Evolutionary conservation across 495 filamentous ascomycete genomes (phyloP).

Genomic region (Amorphotheca resinae): DNA sequence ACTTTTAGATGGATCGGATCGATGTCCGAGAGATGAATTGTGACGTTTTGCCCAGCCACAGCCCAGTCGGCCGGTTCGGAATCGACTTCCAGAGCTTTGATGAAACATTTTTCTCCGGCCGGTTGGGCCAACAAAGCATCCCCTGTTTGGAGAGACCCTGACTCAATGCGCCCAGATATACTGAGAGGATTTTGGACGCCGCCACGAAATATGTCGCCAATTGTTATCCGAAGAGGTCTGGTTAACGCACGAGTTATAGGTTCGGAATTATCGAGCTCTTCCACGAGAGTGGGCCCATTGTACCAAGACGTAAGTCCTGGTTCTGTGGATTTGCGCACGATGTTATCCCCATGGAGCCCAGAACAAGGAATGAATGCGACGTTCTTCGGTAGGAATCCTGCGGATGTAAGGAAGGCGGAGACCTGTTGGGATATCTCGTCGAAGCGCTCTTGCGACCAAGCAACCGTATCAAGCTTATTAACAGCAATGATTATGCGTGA

Average conservation of each 20-base stretch:
- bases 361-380: constrained; percentile 81
- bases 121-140: constrained; percentile 72
- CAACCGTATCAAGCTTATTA: constrained; percentile 84
- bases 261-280: constrained; percentile 71
- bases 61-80: constrained; percentile 67
- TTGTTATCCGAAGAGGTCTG: constrained; percentile 73
- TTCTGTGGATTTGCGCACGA: constrained; percentile 47
- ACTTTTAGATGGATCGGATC: constrained; percentile 66
- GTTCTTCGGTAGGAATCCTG: constrained; percentile 68
- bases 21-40: constrained; percentile 74
- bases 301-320: constrained; percentile 53
- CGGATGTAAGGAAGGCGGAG: constrained; percentile 64
- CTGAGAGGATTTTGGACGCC: constrained; percentile 60
- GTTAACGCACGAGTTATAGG: constrained; percentile 55
- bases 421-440: constrained; percentile 77
- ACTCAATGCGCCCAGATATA: constrained; percentile 74
- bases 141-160: constrained; percentile 71
- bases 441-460: constrained; percentile 72
- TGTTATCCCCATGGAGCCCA: constrained; percentile 77
- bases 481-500: constrained; percentile 77
- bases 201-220: constrained; percentile 70
- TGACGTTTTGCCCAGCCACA: constrained; percentile 85
- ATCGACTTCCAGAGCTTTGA: constrained; percentile 69
- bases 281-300: constrained; percentile 59
- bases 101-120: constrained; percentile 58